Conservation (phyloP, 306 rosid species). For the Trifolium pratense region DNA sequence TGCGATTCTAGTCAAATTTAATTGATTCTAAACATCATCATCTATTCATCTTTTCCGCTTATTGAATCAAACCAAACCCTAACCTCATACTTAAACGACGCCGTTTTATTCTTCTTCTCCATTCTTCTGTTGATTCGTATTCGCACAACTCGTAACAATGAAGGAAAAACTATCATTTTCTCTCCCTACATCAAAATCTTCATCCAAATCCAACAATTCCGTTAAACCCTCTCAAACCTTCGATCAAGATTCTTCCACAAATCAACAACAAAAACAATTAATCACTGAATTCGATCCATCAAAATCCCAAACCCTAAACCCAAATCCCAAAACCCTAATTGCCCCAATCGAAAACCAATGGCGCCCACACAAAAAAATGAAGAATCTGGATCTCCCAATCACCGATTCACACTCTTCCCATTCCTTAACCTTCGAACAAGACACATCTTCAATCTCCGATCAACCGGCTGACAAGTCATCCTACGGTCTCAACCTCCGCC, state of each 20-base stretch:
- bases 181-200: slow-evolving; percentile 41
- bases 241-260: not conserved
- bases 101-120: not conserved
- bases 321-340: slow-evolving; percentile 28
- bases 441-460: slow-evolving; percentile 32
- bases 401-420: slow-evolving; percentile 37
- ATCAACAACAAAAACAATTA: slow-evolving; percentile 36
- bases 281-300: slow-evolving; percentile 55
- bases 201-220: slow-evolving; percentile 35
- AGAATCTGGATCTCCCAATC: slow-evolving; percentile 45
- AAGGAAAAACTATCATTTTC: slow-evolving; percentile 44
- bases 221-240: slow-evolving; percentile 14
- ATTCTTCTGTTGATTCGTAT: not conserved
- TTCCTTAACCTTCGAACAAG: slow-evolving; percentile 53
- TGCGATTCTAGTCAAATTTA: no score
- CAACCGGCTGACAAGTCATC: slow-evolving; percentile 50
- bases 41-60: no score
- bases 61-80: not conserved
- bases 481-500: slow-evolving; percentile 62
- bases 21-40: no score
- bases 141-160: slow-evolving; percentile 20
- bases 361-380: slow-evolving; percentile 47
- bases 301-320: slow-evolving; percentile 1
- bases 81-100: not conserved
- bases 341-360: slow-evolving; percentile 49